Percentiles rank a stretch among this genome's conserved stretches.
Evolutionary conservation across 208 protist genomes (phyloP).

Genomic region (Crithidia fasciculata): DNA sequence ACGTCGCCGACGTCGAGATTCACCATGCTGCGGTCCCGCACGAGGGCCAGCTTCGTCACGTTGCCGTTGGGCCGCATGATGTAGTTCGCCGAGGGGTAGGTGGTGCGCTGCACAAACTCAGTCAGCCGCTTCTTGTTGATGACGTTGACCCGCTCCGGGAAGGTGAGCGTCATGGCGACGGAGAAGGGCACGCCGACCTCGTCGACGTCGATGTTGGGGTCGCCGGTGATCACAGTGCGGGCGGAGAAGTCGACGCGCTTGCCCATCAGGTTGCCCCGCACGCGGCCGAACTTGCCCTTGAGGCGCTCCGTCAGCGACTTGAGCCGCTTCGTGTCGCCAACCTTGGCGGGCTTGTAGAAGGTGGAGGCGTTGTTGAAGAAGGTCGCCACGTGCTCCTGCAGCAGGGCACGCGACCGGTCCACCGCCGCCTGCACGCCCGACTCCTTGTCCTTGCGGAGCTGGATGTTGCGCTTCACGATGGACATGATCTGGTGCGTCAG

Average conservation of each 20-base stretch:
- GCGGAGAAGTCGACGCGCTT: constrained; percentile 99
- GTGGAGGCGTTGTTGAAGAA: constrained; percentile 98
- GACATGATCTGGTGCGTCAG: constrained; percentile 98
- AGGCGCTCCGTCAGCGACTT: constrained; percentile 99
- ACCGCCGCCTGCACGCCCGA: constrained; percentile 91
- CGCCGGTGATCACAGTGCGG: constrained; percentile 99
- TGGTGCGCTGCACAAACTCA: constrained; percentile 91
- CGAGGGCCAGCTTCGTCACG: constrained; percentile 92
- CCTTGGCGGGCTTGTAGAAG: constrained; percentile 88
- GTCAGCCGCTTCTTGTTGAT: constrained; percentile 97
- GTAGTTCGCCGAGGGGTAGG: constrained; percentile 98
- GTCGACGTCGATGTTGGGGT: constrained; percentile 97
- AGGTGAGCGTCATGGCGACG: constrained; percentile 98
- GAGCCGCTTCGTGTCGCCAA: constrained; percentile 93
- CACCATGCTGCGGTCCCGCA: constrained; percentile 81
- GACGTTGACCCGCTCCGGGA: constrained; percentile 98
- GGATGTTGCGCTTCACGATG: constrained; percentile 97
- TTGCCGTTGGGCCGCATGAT: constrained; percentile 88
- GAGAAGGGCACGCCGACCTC: constrained; percentile 99
- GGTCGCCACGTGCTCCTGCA: constrained; percentile 98
- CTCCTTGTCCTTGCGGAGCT: constrained; percentile 88
- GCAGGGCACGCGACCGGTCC: constrained; percentile 79
- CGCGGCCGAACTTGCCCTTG: constrained; percentile 99
- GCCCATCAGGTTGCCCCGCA: constrained; percentile 99
- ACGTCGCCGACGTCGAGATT: constrained; percentile 91